phyloP scores from a whole-genome alignment of 179 eudicot species.

The Dionaea muscipula region DNA sequence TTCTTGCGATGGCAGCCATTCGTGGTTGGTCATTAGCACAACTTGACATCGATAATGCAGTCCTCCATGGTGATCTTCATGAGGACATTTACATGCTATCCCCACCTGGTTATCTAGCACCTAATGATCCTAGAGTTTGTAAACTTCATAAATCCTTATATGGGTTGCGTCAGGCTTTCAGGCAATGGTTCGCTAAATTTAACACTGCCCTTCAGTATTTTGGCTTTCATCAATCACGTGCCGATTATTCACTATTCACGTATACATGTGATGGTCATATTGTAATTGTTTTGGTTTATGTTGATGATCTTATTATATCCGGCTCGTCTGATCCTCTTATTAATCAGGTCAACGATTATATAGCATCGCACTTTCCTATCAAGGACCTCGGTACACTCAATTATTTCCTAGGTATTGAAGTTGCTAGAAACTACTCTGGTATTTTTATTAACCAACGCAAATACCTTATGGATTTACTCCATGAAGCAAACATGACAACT shows the following conservation, averaged over 20 bases:
- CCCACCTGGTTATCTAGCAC: background rate
- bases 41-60: slow-evolving; percentile 5
- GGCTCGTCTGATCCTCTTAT: background rate
- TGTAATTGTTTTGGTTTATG: background rate
- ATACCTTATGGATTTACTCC: background rate
- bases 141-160: background rate
- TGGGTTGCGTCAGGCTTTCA: background rate
- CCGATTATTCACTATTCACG: background rate
- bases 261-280: background rate
- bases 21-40: background rate
- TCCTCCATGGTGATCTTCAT: slow-evolving; percentile 5
- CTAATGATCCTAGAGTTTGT: background rate
- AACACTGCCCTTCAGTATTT: background rate
- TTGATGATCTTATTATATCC: background rate
- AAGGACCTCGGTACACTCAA: background rate
- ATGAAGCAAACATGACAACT: background rate
- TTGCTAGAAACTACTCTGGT: background rate
- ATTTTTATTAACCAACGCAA: too few species aligned
- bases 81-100: slow-evolving; percentile 5
- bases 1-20: background rate
- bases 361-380: background rate
- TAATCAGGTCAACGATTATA: background rate
- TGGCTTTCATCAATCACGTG: background rate
- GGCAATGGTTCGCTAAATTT: background rate
- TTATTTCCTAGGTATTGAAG: slow-evolving; percentile 3